Evolutionary conservation across 768 basidiomycete species (phyloP), one percentile per base, ranked within the genome.

Genomic region (Amanita jacksonii): DNA sequence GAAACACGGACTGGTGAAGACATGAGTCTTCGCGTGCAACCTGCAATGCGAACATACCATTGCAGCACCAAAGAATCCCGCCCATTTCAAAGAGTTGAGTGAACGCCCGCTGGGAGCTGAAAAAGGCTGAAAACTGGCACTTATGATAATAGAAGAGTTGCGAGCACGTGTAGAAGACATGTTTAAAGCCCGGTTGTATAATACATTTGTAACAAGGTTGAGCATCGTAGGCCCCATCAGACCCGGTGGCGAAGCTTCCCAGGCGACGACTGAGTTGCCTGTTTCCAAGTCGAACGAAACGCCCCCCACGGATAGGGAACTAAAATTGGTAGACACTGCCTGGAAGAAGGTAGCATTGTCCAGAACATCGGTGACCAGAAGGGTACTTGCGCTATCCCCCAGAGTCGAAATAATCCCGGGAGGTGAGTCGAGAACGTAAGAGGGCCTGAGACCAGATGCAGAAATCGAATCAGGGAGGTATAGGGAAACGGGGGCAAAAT

Each of bases 1-100:
- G 83, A 54, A 74, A 88, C 1, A 85, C 78, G 8, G 81, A 68
- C 81, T 85, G 43, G 10, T 49, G 34, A 33, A 19, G 15, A 35
- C 12, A 13, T 20, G 19, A 41, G 16, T n/a, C 18, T 5, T 5
- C 22, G 10, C 13, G 9, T 15, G 8, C 20, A 4, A 36, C 13
- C 41, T 22, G 31, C 45, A 15, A 22, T 9, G 16, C 8, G 15
- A 42, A 55, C 72, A 31, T 46, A 84, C 84, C 81, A 86, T 82
- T 1, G 72, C 68, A 25, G 76, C 79, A 16, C 77, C 79, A 56
- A 81, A 87, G 63, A 87, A 88, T 5, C 72, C 74, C 13, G 79
- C 59, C 85, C 86, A 88, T 57, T 77, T 81, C 58, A 89, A 58
- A 8, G 77, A 77, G 7, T 72, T 58, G 13, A 84, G 63, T 2